Percentiles rank a stretch among this genome's conserved stretches.
Conservation (phyloP, 148 eudicot genomes). For the Tetragonia tetragonoides region DNA sequence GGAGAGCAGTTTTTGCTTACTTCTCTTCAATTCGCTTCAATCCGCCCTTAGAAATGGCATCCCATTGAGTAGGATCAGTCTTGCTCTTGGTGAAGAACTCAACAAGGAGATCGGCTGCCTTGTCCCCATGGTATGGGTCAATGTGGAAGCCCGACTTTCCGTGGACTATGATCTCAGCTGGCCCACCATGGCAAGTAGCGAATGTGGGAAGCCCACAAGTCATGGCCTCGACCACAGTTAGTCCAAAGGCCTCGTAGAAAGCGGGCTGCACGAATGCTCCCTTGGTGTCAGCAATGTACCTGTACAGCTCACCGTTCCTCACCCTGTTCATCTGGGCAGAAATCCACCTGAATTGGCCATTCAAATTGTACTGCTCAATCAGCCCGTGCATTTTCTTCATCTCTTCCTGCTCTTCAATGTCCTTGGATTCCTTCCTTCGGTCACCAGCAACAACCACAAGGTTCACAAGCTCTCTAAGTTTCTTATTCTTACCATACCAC, state of each 20-base stretch:
- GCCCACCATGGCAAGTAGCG: constrained; percentile 91
- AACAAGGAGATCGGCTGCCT: constrained; percentile 75
- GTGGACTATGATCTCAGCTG: constrained; percentile 94
- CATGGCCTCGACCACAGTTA: constrained; percentile 98
- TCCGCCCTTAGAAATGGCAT: constrained; percentile 73
- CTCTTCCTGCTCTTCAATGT: constrained; percentile 88
- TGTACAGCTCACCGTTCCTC: constrained; percentile 92
- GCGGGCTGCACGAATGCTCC: constrained; percentile 97
- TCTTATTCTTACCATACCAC: constrained; percentile 74
- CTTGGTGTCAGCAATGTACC: constrained; percentile 80
- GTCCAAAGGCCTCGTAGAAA: constrained; percentile 88
- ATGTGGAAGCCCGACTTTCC: constrained; percentile 95
- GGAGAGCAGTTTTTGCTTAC: constrained; percentile 36
- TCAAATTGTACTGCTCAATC: constrained; percentile 68
- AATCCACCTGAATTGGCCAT: constrained; percentile 96
- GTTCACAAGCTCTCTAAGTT: constrained; percentile 75
- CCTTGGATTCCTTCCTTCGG: constrained; percentile 92
- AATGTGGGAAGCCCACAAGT: constrained; percentile 95
- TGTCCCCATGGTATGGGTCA: constrained; percentile 95
- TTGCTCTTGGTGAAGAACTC: constrained; percentile 70
- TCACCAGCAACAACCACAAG: constrained; percentile 99
- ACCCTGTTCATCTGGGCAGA: constrained; percentile 97
- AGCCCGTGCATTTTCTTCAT: constrained; percentile 94
- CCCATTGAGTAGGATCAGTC: constrained; percentile 82
- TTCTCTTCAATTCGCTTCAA: constrained; percentile 80